A percentile compares a stretch with the other conserved stretches of the same genome.
Conservation (phyloP, 2,329 filamentous ascomycete genomes). For the Blumeria hordei region DNA sequence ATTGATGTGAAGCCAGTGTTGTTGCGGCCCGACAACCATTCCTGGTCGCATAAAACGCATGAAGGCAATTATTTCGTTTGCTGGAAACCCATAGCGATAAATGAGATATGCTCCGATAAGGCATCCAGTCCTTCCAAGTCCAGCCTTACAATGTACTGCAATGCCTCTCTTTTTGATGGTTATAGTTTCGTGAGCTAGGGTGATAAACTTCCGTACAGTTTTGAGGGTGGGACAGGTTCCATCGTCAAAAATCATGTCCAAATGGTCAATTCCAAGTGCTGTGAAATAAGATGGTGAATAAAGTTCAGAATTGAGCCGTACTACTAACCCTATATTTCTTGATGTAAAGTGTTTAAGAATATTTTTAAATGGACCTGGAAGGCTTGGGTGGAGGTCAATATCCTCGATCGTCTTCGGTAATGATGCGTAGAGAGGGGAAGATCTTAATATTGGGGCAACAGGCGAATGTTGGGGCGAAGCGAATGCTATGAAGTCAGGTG, state of each 20-base stretch:
- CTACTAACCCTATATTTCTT: conserved; percentile 75
- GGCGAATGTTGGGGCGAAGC: conserved; percentile 77
- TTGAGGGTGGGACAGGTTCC: conserved; percentile 78
- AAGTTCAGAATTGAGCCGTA: conserved; percentile 81
- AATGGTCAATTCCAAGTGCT: conserved; percentile 75
- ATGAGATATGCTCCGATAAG: conserved; percentile 94
- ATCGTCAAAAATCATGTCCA: conserved; percentile 99
- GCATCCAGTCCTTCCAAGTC: conserved; percentile 82
- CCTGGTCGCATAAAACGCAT: conserved; percentile 98
- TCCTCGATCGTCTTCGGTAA: conserved; percentile 56
- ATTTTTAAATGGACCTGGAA: conserved; percentile 85
- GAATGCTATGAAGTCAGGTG: conserved; percentile 83
- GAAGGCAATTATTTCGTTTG: conserved; percentile 89
- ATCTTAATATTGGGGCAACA: conserved; percentile 43
- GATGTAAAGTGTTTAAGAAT: conserved; percentile 74
- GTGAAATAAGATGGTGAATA: conserved; percentile 97
- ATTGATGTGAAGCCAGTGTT: conserved; percentile 97
- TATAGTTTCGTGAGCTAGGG: conserved; percentile 84
- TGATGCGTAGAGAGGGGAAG: conserved; percentile 46
- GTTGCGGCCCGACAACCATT: conserved; percentile 96
- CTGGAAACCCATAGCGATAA: conserved; percentile 90
- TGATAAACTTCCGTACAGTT: conserved; percentile 86
- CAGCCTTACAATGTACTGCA: conserved; percentile 95
- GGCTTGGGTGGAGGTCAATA: conserved; percentile 40
- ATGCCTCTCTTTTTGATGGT: conserved; percentile 77